Conservation (phyloP, 306 rosid genomes). For the Geum urbanum region DNA sequence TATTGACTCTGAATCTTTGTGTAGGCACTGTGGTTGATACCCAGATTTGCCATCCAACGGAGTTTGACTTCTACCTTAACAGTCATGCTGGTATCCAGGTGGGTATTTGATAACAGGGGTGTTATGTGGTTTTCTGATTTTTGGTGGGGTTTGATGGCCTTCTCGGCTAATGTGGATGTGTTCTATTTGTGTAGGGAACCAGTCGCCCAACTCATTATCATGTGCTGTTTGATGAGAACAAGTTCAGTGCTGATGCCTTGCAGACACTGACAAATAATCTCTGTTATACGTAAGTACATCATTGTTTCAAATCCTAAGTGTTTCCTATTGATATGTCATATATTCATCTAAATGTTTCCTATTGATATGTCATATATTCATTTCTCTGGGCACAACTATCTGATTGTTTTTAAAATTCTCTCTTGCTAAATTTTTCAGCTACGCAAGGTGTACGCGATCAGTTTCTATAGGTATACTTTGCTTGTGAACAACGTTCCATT, state of each 20-base stretch:
- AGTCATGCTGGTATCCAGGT: slow-evolving; percentile 89
- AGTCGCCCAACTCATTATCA: slow-evolving; percentile 44
- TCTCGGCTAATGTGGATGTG: not conserved
- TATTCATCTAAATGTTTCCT: not conserved
- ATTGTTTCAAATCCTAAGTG: not conserved
- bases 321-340: no score
- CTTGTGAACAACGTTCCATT: no score
- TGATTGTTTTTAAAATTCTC: not conserved
- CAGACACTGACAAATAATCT: slow-evolving; percentile 37
- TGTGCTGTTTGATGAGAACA: slow-evolving; percentile 41
- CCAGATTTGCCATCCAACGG: slow-evolving; percentile 57
- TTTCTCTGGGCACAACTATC: no score
- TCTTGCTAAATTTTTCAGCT: slow-evolving; percentile 21
- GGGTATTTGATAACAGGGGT: not conserved
- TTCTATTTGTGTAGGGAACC: slow-evolving; percentile 34
- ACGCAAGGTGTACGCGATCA: slow-evolving; percentile 46
- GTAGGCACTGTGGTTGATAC: slow-evolving; percentile 80
- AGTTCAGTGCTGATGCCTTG: slow-evolving; percentile 29
- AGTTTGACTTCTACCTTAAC: slow-evolving; percentile 66
- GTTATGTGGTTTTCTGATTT: not conserved
- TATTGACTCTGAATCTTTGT: not conserved
- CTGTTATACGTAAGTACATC: slow-evolving; percentile 37
- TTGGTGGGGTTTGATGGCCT: not conserved
- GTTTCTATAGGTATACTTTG: slow-evolving; percentile 55
- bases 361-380: not conserved